Evolutionary conservation across 2,329 filamentous ascomycete species (phyloP).

Genomic region (Periconia sp.): DNA sequence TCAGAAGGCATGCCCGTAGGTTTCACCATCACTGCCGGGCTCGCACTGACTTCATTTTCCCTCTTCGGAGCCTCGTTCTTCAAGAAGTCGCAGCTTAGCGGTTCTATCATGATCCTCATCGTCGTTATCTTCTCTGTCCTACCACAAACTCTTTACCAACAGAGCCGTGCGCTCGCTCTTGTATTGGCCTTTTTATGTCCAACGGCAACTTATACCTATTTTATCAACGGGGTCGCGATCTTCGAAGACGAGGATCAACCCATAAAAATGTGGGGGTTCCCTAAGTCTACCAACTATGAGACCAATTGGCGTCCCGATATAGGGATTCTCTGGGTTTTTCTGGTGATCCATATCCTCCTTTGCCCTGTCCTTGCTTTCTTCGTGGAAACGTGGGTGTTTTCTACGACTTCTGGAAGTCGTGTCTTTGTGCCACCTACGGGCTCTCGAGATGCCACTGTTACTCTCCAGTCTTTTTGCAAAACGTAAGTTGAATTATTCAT

Average conservation of each 20-base stretch:
- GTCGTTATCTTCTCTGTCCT: conserved; percentile 78
- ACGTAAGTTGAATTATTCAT: conserved; percentile 40
- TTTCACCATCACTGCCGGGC: conserved; percentile 74
- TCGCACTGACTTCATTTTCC: conserved; percentile 77
- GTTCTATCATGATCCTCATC: conserved; percentile 73
- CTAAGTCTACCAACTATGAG: conserved; percentile 55
- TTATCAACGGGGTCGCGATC: conserved; percentile 74
- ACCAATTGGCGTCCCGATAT: conserved; percentile 66
- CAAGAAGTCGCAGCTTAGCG: conserved; percentile 82
- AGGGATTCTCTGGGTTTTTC: conserved; percentile 75
- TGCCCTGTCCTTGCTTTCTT: conserved; percentile 76
- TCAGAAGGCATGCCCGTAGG: conserved; percentile 49
- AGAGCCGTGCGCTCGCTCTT: conserved; percentile 59
- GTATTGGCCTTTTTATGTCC: conserved; percentile 77
- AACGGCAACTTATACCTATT: conserved; percentile 85
- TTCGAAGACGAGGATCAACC: conserved; percentile 66
- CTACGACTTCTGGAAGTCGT: conserved; percentile 63
- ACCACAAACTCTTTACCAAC: conserved; percentile 69
- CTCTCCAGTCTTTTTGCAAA: conserved; percentile 48
- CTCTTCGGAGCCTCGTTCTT: conserved; percentile 83
- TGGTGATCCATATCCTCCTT: conserved; percentile 73
- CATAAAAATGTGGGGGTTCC: conserved; percentile 60
- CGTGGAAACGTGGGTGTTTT: conserved; percentile 74
- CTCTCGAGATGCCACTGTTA: conserved; percentile 70
- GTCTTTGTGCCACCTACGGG: conserved; percentile 74